Conservation (phyloP, 2,329 filamentous ascomycete species). For the Diaporthe ilicicola region DNA sequence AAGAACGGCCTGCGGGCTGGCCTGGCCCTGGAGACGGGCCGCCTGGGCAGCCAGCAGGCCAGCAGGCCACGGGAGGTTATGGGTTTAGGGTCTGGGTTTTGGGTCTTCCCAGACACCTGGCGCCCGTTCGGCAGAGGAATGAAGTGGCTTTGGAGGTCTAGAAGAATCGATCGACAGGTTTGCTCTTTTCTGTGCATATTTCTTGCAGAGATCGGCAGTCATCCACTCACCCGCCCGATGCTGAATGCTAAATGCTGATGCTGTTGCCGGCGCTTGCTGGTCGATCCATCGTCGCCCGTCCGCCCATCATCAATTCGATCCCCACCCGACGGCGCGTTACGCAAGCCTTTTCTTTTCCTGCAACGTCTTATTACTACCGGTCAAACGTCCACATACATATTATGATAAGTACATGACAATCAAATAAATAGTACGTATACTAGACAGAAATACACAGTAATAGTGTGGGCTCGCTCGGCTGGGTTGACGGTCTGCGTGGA, state of each 20-base stretch:
- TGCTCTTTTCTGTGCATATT: conserved; percentile 3
- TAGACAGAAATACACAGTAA: background rate
- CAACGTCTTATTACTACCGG: background rate
- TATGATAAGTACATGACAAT: background rate
- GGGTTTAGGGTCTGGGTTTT: background rate
- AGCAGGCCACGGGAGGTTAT: background rate
- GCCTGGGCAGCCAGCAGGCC: background rate
- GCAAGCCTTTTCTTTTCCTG: background rate
- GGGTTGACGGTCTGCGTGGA: background rate
- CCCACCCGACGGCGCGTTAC: background rate
- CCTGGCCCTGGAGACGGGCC: conserved; percentile 8
- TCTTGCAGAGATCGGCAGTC: conserved; percentile 20
- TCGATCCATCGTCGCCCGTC: background rate
- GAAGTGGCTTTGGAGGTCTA: conserved; percentile 23
- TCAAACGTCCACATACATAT: background rate
- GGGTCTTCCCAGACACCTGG: background rate
- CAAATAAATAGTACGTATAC: background rate
- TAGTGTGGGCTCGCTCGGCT: background rate
- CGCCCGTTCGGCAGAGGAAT: conserved; percentile 18
- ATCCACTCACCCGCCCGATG: background rate
- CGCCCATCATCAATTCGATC: background rate
- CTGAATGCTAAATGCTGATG: background rate
- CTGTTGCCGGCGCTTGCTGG: background rate
- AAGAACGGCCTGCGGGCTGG: background rate
- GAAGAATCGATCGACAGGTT: conserved; percentile 28